A percentile compares a stretch with the other conserved stretches of the same genome.
Evolutionary conservation across 768 basidiomycete species (phyloP).

Genomic region (Lactarius trivialis): DNA sequence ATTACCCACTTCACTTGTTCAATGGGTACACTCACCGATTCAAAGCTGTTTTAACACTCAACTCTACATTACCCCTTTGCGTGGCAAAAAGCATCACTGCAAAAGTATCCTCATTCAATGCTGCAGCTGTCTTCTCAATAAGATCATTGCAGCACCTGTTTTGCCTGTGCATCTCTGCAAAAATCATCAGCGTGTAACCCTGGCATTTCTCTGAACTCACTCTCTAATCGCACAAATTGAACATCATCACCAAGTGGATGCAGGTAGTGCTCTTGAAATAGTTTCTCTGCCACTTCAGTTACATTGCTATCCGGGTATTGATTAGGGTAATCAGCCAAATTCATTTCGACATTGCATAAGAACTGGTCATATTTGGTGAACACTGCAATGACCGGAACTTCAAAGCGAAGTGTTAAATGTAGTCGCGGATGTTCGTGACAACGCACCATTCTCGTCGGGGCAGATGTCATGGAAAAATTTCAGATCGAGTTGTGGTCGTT

Average conservation of each 20-base stretch:
- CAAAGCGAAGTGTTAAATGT: neutral
- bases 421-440: neutral
- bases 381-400: neutral
- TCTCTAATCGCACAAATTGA: neutral
- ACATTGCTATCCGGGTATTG: neutral
- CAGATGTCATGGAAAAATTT: neutral
- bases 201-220: neutral
- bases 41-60: neutral
- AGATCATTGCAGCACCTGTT: neutral
- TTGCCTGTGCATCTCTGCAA: neutral
- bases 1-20: too few species aligned
- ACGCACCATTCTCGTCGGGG: neutral
- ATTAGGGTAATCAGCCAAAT: neutral
- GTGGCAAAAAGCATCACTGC: neutral
- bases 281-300: neutral
- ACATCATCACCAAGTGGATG: neutral
- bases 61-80: neutral
- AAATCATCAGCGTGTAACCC: neutral
- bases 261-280: neutral
- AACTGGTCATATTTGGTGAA: neutral
- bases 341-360: neutral
- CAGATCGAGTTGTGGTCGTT: neutral
- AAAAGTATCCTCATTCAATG: neutral
- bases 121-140: neutral
- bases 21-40: neutral